Conservation (phyloP, 2,329 filamentous ascomycete species). For the Diaporthe citrichinensis region DNA sequence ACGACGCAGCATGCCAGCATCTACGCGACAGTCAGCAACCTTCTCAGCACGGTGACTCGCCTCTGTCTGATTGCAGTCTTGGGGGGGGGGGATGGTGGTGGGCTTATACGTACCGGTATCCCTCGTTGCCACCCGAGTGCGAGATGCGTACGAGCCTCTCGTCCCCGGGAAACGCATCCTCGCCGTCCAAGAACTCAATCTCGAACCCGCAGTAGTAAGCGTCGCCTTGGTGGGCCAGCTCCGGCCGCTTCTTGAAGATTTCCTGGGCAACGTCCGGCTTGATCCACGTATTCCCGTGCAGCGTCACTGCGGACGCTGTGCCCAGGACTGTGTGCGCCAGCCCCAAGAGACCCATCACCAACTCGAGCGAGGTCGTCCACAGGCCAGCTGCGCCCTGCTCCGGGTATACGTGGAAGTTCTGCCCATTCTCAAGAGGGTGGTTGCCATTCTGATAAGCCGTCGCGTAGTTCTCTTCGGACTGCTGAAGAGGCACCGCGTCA, state of each 20-base stretch:
- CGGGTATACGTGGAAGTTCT: conserved; percentile 34
- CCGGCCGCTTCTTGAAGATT: conserved; percentile 23
- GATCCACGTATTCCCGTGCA: conserved; percentile 35
- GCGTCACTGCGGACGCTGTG: conserved; percentile 3
- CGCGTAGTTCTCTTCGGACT: conserved; percentile 33
- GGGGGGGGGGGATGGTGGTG: background rate
- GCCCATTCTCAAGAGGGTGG: conserved; percentile 12
- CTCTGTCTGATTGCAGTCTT: background rate
- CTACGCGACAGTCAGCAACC: background rate
- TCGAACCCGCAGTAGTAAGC: conserved; percentile 36
- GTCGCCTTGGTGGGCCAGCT: conserved; percentile 4
- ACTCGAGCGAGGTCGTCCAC: conserved; percentile 37
- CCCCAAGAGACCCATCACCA: conserved; percentile 32
- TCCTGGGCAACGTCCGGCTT: conserved; percentile 25
- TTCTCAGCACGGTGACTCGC: background rate
- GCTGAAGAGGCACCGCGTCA: conserved; percentile 5
- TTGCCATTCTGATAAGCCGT: conserved; percentile 35
- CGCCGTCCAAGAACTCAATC: conserved; percentile 33
- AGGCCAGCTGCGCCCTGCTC: conserved; percentile 38
- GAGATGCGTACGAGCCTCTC: conserved; percentile 34
- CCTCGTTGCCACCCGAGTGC: conserved; percentile 35
- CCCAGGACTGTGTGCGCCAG: conserved; percentile 33
- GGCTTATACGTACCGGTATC: conserved; percentile 18
- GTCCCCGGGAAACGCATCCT: conserved; percentile 8
- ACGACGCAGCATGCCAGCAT: conserved; percentile 34